These are phyloP conservation scores for Neofusicoccum ribis DNA, from an alignment of 2,329 filamentous ascomycete species.

Conservation along the genomic window DNA sequence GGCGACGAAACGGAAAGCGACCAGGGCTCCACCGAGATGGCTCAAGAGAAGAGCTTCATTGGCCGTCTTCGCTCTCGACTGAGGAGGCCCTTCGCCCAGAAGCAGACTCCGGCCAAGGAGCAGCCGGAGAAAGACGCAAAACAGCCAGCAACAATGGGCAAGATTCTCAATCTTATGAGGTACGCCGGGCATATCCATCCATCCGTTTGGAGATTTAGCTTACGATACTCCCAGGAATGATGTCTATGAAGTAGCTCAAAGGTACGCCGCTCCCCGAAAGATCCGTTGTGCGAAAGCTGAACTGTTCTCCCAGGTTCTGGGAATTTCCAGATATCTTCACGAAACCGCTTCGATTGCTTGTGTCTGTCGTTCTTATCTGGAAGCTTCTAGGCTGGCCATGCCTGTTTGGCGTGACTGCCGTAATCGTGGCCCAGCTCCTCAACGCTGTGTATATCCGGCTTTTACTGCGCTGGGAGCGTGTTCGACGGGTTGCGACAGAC, in stretches of 20 bases:
- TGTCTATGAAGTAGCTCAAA: constrained; percentile 77
- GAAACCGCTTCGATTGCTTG: constrained; percentile 72
- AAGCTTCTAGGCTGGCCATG: constrained; percentile 78
- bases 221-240: constrained; percentile 52
- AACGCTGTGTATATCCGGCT: constrained; percentile 68
- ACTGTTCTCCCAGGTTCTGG: constrained; percentile 67
- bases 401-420: constrained; percentile 69
- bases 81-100: constrained; percentile 24
- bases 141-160: constrained; percentile 77
- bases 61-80: not conserved
- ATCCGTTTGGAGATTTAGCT: not conserved
- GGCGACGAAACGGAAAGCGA: not conserved
- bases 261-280: constrained; percentile 23
- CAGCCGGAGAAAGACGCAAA: constrained; percentile 35
- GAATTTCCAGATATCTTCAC: constrained; percentile 76
- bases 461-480: constrained; percentile 68
- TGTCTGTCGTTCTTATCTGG: constrained; percentile 75
- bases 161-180: constrained; percentile 85
- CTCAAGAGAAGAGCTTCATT: not conserved
- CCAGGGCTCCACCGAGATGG: not conserved
- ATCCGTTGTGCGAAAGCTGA: not conserved
- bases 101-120: constrained; percentile 26
- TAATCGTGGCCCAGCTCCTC: constrained; percentile 66
- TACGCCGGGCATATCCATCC: constrained; percentile 31
- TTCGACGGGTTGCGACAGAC: constrained; percentile 73